These are phyloP conservation scores for Caryopteris hybrid DNA, from an alignment of 305 asterid genomes.

Conservation along the genomic window DNA sequence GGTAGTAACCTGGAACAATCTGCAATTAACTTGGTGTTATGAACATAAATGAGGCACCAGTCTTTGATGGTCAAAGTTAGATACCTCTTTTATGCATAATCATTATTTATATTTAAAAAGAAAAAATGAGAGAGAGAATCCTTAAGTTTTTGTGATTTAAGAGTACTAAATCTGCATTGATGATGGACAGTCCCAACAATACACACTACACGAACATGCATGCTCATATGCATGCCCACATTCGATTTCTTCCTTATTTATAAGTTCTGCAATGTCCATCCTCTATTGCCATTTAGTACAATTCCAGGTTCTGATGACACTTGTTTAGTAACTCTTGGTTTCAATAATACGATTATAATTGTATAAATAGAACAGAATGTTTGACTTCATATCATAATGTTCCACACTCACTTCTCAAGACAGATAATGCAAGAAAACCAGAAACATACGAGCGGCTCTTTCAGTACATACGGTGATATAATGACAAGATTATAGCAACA, in stretches of 20 bases:
- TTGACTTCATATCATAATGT: background rate
- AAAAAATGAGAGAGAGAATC: too few relatives aligned
- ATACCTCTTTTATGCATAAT: background rate
- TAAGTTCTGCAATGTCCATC: too few relatives aligned
- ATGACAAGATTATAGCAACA: background rate
- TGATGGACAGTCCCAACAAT: background rate
- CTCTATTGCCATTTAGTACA: too few relatives aligned
- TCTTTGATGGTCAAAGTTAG: background rate
- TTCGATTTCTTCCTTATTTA: background rate
- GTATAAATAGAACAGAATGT: background rate
- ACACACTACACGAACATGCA: background rate
- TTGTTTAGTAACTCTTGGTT: too few relatives aligned
- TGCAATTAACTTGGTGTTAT: slow-evolving; percentile 36
- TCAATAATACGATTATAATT: background rate
- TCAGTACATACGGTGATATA: background rate
- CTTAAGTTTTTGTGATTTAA: background rate
- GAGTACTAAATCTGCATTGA: background rate
- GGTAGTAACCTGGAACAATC: slow-evolving; percentile 99
- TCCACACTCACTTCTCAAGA: background rate
- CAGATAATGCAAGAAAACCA: background rate
- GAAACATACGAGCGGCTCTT: background rate
- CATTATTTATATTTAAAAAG: background rate
- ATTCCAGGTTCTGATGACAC: too few relatives aligned
- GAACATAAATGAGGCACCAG: slow-evolving; percentile 7
- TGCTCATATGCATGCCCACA: background rate